Conservation (phyloP, 2,329 filamentous ascomycete genomes). For the Orbilia oligospora region DNA sequence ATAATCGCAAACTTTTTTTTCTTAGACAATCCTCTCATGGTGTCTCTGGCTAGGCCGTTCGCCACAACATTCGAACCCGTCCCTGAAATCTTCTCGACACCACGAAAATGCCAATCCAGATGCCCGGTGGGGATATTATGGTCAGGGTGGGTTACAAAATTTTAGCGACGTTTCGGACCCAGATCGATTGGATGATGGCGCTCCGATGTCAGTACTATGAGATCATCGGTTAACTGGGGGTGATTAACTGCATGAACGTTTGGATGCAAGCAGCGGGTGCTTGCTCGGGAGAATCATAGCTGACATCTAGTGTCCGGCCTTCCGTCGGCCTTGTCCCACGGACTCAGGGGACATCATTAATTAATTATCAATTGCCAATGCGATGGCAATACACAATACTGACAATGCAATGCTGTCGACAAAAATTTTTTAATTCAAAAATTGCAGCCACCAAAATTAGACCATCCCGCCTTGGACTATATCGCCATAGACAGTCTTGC, state of each 20-base stretch:
- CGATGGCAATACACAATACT: background rate
- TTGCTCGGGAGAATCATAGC: slow-evolving; percentile 45
- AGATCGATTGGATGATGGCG: slow-evolving; percentile 43
- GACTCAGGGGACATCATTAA: slow-evolving; percentile 38
- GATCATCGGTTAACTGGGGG: slow-evolving; percentile 39
- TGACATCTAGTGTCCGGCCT: slow-evolving; percentile 49
- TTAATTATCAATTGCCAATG: background rate
- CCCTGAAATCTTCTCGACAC: slow-evolving; percentile 52
- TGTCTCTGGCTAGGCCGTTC: slow-evolving; percentile 42
- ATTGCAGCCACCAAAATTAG: background rate
- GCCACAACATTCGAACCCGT: slow-evolving; percentile 43
- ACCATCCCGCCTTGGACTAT: background rate
- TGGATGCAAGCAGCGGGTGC: slow-evolving; percentile 38
- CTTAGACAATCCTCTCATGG: slow-evolving; percentile 19
- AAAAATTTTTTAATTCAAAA: slow-evolving; percentile 15
- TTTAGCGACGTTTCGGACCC: slow-evolving; percentile 54
- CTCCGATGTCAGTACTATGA: slow-evolving; percentile 43
- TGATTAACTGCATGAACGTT: slow-evolving; percentile 42
- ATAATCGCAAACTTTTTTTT: slow-evolving; percentile 37
- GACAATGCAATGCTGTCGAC: slow-evolving; percentile 5
- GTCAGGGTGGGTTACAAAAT: slow-evolving; percentile 57
- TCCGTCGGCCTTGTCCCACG: slow-evolving; percentile 33
- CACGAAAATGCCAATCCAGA: slow-evolving; percentile 27
- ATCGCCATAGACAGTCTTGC: slow-evolving; percentile 2
- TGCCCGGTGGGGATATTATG: slow-evolving; percentile 38